These are phyloP conservation scores for Boletales sp. DNA, from an alignment of 768 basidiomycete species.

Conservation along the genomic window DNA sequence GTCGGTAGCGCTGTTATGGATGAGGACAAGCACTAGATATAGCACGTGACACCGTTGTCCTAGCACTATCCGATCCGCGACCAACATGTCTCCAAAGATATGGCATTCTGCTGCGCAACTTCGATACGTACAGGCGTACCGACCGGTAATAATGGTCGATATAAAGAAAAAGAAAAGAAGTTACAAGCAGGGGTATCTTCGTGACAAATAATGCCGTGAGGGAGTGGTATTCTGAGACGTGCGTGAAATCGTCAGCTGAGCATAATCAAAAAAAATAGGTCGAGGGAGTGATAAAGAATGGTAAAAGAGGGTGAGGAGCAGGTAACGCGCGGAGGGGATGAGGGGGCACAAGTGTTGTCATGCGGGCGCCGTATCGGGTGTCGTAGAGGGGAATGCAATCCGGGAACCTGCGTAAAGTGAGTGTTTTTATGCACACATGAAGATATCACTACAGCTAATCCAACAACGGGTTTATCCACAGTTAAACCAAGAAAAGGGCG, in stretches of 20 bases:
- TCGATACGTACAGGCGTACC: slow-evolving; percentile 25
- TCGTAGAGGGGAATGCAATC: too few species aligned
- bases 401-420: slow-evolving; percentile 12
- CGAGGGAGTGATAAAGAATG: background rate
- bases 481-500: slow-evolving; percentile 25
- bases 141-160: slow-evolving; percentile 14
- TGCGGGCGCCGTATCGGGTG: background rate
- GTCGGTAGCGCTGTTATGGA: too few species aligned
- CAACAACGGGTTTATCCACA: slow-evolving; percentile 37
- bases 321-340: slow-evolving; percentile 23
- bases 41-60: too few species aligned
- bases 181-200: slow-evolving; percentile 34
- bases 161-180: slow-evolving; percentile 6
- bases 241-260: slow-evolving; percentile 32
- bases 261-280: slow-evolving; percentile 20
- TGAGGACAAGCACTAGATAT: too few species aligned
- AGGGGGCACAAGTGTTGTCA: slow-evolving; percentile 3
- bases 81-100: slow-evolving; percentile 28
- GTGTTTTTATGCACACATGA: slow-evolving; percentile 29
- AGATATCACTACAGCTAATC: slow-evolving; percentile 34
- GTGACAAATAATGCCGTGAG: slow-evolving; percentile 23
- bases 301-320: background rate
- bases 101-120: slow-evolving; percentile 35
- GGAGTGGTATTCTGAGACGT: slow-evolving; percentile 10
- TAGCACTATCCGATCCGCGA: too few species aligned